Base-by-base conservation (phyloP, 2,329 filamentous ascomycete genomes). In the Penicillium corylophilum region DNA sequence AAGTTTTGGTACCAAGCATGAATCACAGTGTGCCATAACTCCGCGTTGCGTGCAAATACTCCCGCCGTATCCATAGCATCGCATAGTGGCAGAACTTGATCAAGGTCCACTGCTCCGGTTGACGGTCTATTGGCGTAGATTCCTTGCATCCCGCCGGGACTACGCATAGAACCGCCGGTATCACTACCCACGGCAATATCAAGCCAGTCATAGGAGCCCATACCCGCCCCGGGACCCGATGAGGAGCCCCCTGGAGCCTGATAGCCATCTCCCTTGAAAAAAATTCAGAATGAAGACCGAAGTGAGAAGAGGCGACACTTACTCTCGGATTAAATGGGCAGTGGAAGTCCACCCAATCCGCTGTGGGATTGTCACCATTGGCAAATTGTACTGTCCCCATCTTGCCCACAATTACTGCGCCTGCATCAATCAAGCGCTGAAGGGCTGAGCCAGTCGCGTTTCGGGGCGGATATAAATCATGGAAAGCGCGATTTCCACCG, bases 401-500 rank as follows among this genome's bases (percentile, higher is more conserved):
- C 43, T 73, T 71, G 0, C 72, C 72, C 1, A 75, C 64, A 3
- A 75, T 52, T 2, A 73, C 71, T 0, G 82, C 85, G 0, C 86
- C 86, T 2, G 81, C 76, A 47, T 84, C 78, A 3, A 87, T 74
- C 1, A 89, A 67, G 2, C 74, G 72, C 45, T 83, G 79, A 0
- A 84, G 75, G 1, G 79, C 73, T 0, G 76, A 63, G 16, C 81
- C 79, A 1, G 80, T 84, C 3, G 62, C 62, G 1, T 68, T 74
- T 0, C 74, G 70, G 2, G 74, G 61, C 0, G 74, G 71, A 50
- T 84, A 81, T 1, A 86, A 64, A 26, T 79, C 70, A 26, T 77
- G 78, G 75, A 80, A 87, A 1, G 83, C 80, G 20, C 81, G 72
- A 35, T 84, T 86, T 0, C 84, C 84, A 26, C 80, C 73, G 1